These are phyloP conservation scores for Ambrosiella xylebori DNA, from an alignment of 2,329 filamentous ascomycete species.

Conservation along the genomic window DNA sequence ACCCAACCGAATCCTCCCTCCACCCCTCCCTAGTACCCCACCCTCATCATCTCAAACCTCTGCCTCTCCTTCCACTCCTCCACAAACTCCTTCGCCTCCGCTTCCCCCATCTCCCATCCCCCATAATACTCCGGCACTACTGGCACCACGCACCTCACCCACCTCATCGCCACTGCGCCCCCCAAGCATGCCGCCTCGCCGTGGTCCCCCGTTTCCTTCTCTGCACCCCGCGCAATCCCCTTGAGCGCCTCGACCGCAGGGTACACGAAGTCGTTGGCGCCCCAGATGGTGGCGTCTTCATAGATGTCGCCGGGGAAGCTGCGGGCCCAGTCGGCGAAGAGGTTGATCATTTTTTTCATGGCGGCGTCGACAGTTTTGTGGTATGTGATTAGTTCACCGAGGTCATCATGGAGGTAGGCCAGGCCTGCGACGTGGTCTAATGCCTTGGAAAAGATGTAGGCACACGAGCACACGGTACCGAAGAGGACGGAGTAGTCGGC, in stretches of 20 bases:
- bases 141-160: neutral
- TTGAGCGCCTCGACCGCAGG: too few species aligned
- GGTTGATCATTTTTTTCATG: neutral
- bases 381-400: neutral
- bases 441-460: neutral
- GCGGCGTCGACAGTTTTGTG: neutral
- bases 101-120: neutral
- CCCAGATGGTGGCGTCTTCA: too few species aligned
- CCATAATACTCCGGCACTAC: neutral
- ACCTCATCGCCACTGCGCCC: neutral
- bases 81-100: neutral
- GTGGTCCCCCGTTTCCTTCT: too few species aligned
- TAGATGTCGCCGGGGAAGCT: too few species aligned
- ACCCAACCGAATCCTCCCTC: neutral
- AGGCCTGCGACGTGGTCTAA: neutral
- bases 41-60: neutral
- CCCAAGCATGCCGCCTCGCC: neutral
- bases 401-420: neutral
- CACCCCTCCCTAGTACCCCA: neutral
- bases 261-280: too few species aligned
- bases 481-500: slow-evolving; percentile 2
- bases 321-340: neutral
- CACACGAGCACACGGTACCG: slow-evolving; percentile 1
- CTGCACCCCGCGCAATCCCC: too few species aligned
- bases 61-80: neutral